Evolutionary conservation across 257 asterid species (phyloP), one percentile per base, ranked within the genome.

Genomic region (Penstemon newberryi): DNA sequence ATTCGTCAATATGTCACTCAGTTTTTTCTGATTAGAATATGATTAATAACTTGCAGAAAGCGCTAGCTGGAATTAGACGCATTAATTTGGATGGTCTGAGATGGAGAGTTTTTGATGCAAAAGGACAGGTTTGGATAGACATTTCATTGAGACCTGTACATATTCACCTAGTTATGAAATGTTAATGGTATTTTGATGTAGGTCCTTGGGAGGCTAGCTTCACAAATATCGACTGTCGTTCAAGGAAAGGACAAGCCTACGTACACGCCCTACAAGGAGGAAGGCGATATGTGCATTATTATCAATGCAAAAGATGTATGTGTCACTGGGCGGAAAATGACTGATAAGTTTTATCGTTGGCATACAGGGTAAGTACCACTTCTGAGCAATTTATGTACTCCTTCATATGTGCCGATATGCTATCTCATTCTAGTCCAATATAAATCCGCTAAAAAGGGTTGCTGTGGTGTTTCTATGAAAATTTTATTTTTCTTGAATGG

Each of bases 181-280:
- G 15, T 25, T 45, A 13, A 11, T 7, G 25, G 8, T 62, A 13
- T 62, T 25, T 37, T 56, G 70, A 65, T 75, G 36, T 75, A 90
- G 97, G 92, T 92, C 40, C 89, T 93, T 65, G 99, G 96, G 59
- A 88, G 99, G 78, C 82, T 90, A 52, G 97, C 99, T 66, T 87
- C 99, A 6, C 96, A 88, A 15, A 76, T 93, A 75, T 82, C 99
- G 43, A 90, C 92, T 52, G 96, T 90, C 70, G 83, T 93, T 83
- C 99, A 88, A 77, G 97, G 99, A 38, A 93, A 93, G 85, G 99
- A 93, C 77, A 93, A 90, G 81, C 99, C 99, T 11, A 93, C 87
- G 2, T 90, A 93, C 68, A 60, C 90, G 18, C 96, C 96, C 33
- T 50, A 93, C 56, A 73, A 82, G 5, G 97, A 93, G 25, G 94